Conservation (phyloP, 2,329 filamentous ascomycete genomes). For the Sclerotinia borealis region DNA sequence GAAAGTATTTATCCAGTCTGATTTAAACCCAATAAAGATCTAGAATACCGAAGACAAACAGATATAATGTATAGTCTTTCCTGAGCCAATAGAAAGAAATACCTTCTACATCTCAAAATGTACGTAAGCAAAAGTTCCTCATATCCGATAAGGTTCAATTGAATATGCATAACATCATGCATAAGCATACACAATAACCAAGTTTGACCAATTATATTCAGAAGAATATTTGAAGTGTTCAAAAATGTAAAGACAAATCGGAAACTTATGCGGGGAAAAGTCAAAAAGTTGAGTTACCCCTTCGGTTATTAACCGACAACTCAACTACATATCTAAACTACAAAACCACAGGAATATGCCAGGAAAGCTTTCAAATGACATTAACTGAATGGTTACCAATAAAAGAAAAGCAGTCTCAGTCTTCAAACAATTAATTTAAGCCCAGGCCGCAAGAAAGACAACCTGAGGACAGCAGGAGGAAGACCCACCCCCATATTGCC, state of each 20-base stretch:
- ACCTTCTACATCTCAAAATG: not conserved
- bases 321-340: not conserved
- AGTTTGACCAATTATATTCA: not conserved
- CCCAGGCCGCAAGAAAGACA: not conserved
- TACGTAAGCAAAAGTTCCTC: not conserved
- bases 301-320: not conserved
- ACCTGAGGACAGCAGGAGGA: not conserved
- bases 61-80: not conserved
- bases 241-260: not conserved
- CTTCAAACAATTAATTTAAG: not conserved
- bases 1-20: not conserved
- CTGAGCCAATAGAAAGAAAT: not conserved
- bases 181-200: not conserved
- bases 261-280: not conserved
- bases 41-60: not conserved
- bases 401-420: not conserved
- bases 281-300: not conserved
- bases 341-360: not conserved
- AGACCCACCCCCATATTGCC: not conserved
- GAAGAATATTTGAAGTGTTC: not conserved
- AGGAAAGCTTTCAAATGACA: not conserved
- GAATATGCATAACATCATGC: not conserved
- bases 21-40: not conserved
- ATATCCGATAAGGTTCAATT: not conserved
- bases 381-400: rapidly evolving